These are phyloP conservation scores for Trichosporon faecale DNA, from an alignment of 1,284 basidiomycete species.

Conservation along the genomic window DNA sequence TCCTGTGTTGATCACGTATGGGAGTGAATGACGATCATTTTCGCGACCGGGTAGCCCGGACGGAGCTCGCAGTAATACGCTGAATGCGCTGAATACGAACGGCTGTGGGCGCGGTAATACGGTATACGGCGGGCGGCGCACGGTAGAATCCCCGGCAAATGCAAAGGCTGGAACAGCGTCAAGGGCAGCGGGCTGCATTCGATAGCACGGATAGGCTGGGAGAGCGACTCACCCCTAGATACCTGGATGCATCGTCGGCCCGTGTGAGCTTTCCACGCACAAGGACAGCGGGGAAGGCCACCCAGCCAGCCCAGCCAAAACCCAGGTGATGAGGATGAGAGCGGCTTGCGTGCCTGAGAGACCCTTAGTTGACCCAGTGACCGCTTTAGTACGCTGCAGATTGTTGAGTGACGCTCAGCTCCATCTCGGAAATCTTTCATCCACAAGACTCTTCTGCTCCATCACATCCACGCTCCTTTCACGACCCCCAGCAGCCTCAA, in stretches of 20 bases:
- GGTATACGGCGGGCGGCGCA: neutral
- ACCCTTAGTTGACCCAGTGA: conserved; percentile 2
- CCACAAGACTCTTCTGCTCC: neutral
- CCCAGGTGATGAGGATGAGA: neutral
- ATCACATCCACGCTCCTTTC: neutral
- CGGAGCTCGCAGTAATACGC: neutral
- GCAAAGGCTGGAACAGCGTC: neutral
- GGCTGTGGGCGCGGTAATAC: neutral
- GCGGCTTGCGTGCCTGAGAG: neutral
- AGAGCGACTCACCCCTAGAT: neutral
- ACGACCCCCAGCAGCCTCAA: neutral
- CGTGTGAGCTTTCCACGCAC: too few species aligned
- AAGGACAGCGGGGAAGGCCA: neutral
- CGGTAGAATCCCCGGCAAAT: neutral
- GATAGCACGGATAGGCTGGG: conserved; percentile 1
- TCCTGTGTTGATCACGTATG: neutral
- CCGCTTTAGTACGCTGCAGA: neutral
- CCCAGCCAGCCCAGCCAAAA: neutral
- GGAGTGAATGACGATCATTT: neutral
- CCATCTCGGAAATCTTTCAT: conserved; percentile 3
- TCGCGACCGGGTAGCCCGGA: neutral
- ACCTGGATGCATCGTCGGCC: neutral
- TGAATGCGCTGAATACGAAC: neutral
- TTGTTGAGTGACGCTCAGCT: neutral
- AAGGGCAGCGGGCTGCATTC: neutral